phyloP scores from a whole-genome alignment of 352 stramenopile species.

The Pythium plurisporium region DNA sequence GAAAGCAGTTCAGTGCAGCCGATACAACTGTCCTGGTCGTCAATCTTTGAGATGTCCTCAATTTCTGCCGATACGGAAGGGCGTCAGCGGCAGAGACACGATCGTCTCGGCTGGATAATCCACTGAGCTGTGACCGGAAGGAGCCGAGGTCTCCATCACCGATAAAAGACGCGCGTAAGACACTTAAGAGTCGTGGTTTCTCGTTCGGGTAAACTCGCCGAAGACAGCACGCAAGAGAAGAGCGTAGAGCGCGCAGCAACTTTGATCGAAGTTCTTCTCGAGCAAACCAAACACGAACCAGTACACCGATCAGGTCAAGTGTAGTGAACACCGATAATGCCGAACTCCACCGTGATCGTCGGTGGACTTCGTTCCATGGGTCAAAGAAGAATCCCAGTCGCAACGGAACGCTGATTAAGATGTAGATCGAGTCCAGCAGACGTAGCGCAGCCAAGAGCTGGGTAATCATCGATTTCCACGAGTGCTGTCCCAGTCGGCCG shows the following conservation, averaged over 20 bases:
- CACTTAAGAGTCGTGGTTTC: slow-evolving; percentile 8
- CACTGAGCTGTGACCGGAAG: slow-evolving; percentile 6
- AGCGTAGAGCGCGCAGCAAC: not conserved
- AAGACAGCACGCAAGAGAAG: not conserved
- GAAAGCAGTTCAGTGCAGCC: slow-evolving; percentile 28
- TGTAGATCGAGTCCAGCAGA: slow-evolving; percentile 29
- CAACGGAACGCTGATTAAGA: slow-evolving; percentile 28
- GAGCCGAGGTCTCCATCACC: slow-evolving; percentile 8
- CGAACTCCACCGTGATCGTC: slow-evolving; percentile 14
- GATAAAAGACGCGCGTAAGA: slow-evolving; percentile 12
- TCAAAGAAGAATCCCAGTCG: slow-evolving; percentile 43
- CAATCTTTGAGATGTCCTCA: not conserved
- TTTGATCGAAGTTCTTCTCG: slow-evolving; percentile 1
- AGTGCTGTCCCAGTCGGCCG: not conserved
- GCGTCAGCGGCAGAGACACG: slow-evolving; percentile 12
- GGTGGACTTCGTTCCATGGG: slow-evolving; percentile 20
- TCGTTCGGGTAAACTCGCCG: slow-evolving; percentile 12
- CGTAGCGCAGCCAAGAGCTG: not conserved
- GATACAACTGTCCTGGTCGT: not conserved
- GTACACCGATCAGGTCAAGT: slow-evolving; percentile 15
- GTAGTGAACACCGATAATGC: slow-evolving; percentile 26
- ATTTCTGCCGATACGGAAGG: slow-evolving; percentile 3
- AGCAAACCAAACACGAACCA: not conserved
- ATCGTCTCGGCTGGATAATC: slow-evolving; percentile 3
- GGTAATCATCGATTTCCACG: not conserved